Conservation (phyloP, 2,329 filamentous ascomycete genomes). For the Zarea fungicola region DNA sequence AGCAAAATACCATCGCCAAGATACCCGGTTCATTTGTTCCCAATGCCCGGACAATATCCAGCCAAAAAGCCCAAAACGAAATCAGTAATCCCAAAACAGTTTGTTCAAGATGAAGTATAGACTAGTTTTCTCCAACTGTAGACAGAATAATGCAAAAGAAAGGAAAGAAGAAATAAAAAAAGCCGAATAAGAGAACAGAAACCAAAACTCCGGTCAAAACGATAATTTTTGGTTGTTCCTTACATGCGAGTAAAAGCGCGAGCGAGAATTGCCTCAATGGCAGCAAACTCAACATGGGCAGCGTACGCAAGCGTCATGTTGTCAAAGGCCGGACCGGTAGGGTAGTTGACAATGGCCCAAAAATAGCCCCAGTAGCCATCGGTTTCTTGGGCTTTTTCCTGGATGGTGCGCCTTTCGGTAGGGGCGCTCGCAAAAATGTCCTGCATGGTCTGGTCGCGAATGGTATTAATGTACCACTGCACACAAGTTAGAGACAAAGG, state of each 20-base stretch:
- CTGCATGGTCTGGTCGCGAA: slow-evolving; percentile 47
- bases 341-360: slow-evolving; percentile 42
- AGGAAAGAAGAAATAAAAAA: no score
- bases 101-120: no score
- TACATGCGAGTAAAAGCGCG: slow-evolving; percentile 29
- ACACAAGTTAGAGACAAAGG: background rate
- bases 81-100: no score
- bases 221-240: background rate
- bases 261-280: slow-evolving; percentile 44
- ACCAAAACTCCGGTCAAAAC: background rate
- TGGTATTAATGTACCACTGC: slow-evolving; percentile 53
- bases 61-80: no score
- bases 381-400: slow-evolving; percentile 27
- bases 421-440: slow-evolving; percentile 36
- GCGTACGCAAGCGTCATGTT: slow-evolving; percentile 42
- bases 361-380: slow-evolving; percentile 49
- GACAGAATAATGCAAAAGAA: no score
- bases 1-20: no score
- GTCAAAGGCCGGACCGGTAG: slow-evolving; percentile 38
- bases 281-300: slow-evolving; percentile 41
- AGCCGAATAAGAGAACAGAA: background rate
- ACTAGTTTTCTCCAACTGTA: no score
- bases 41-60: no score
- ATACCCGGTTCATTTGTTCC: no score
- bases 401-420: slow-evolving; percentile 35